phyloP scores from a whole-genome alignment of 2,329 filamentous ascomycete genomes.

The Neospermospora avenae region DNA sequence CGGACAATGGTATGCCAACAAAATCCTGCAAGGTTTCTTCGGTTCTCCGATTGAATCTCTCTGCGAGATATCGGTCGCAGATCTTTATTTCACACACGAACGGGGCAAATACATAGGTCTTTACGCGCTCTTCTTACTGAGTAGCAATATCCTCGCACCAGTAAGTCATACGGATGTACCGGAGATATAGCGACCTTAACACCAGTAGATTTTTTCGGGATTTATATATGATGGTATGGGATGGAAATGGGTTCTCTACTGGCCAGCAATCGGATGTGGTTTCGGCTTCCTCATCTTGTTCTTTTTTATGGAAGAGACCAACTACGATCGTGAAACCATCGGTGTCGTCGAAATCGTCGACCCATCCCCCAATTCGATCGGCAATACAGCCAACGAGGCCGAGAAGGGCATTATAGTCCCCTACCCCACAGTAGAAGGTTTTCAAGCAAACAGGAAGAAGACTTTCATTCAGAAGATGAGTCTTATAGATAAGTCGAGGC shows the following conservation, averaged over 20 bases:
- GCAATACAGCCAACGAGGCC: neutral
- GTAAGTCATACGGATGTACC: neutral
- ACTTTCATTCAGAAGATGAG: constrained; percentile 12
- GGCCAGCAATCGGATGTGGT: constrained; percentile 50
- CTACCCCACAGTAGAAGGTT: neutral
- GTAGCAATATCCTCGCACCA: constrained; percentile 41
- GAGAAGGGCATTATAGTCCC: neutral
- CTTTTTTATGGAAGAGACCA: constrained; percentile 58
- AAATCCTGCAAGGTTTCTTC: constrained; percentile 25
- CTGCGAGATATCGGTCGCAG: constrained; percentile 37
- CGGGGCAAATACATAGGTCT: constrained; percentile 40
- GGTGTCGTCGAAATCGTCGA: constrained; percentile 6
- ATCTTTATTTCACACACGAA: constrained; percentile 41
- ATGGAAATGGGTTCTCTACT: constrained; percentile 49
- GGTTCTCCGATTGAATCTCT: constrained; percentile 19
- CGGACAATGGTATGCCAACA: constrained; percentile 18
- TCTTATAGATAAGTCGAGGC: constrained; percentile 2
- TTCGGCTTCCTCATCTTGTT: constrained; percentile 48
- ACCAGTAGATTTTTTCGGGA: constrained; percentile 37
- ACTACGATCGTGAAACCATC: constrained; percentile 14
- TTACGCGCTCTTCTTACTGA: constrained; percentile 42
- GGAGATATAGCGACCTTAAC: constrained; percentile 36
- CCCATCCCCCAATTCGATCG: neutral
- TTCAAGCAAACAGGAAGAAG: neutral
- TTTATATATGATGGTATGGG: constrained; percentile 26